These are phyloP conservation scores for Rhizopus microsporus DNA, from an alignment of 371 early-diverging fungal species.

Conservation along the genomic window DNA sequence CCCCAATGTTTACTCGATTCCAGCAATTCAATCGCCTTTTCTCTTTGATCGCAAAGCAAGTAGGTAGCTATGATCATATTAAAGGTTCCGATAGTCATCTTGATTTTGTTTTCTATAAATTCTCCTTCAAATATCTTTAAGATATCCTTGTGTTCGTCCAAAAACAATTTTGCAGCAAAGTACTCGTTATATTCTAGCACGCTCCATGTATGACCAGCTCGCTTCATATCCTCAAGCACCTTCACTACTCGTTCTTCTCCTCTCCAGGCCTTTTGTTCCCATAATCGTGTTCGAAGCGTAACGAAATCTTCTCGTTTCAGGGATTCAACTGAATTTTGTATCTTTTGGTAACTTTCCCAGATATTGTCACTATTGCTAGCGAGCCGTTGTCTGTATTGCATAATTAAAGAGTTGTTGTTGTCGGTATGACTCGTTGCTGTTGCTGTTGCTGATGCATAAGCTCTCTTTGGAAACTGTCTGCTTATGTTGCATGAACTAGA, in stretches of 20 bases:
- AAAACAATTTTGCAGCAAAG: constrained; percentile 41
- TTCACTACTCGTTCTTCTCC: constrained; percentile 37
- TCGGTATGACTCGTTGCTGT: background rate
- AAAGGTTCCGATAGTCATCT: constrained; percentile 32
- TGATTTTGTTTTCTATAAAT: constrained; percentile 2
- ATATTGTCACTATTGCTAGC: background rate
- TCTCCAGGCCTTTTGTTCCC: constrained; percentile 37
- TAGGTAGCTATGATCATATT: constrained; percentile 47
- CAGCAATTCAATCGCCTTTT: constrained; percentile 31
- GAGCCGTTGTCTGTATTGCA: background rate
- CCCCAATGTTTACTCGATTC: constrained; percentile 27
- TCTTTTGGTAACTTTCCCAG: background rate
- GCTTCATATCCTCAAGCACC: constrained; percentile 42
- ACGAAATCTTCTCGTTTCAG: constrained; percentile 36
- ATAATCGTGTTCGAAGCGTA: constrained; percentile 30
- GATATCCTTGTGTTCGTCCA: constrained; percentile 40
- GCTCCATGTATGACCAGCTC: constrained; percentile 31
- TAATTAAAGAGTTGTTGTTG: background rate
- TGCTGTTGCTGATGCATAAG: background rate
- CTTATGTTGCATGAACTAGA: background rate
- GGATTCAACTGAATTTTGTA: background rate
- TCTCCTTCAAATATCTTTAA: constrained; percentile 27
- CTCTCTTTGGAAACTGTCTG: background rate
- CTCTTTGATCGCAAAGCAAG: constrained; percentile 27
- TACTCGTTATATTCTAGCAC: constrained; percentile 45